Evolutionary conservation across 306 rosid species (phyloP), one percentile per base, ranked within the genome.

Genomic region (Erythrophleum fordii): DNA sequence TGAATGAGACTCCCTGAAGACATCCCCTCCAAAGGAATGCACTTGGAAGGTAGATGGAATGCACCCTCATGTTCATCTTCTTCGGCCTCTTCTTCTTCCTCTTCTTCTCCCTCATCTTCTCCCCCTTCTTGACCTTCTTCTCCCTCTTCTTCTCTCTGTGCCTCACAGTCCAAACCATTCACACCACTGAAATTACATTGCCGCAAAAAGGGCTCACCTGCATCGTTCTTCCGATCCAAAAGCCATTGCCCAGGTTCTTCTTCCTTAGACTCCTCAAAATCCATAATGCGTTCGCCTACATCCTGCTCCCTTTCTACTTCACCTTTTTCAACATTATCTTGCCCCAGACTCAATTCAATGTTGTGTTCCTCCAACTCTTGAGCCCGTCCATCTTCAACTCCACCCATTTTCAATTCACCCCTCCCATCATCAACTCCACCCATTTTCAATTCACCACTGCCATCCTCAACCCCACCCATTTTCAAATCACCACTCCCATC

Each of bases 1-100:
- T 89, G 96, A 62, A 87, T 82, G 37, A 89, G 87, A 78, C 87
- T 80, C 77, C 90, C 90, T 10, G 96, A 87, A 75, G 92, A 3
- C 83, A 91, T 89, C 11, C 90, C 90, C 76, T 95, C 98, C 68
- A 90, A 31, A 49, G 87, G 60, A 72, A 82, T 81, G 70, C 88
- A 84, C 82, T 87, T 91, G 2, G 90, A 86, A 7, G 87, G 84
- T 72, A 90, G 86, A 70, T 85, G 87, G 83, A 91, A 90, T 61
- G 87, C 92, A 1, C 77, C 86, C 35, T 91, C 93, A 31, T 89
- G 85, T 53, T 85, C 90, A 45, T 84, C 88, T 12, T 85, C 87
- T 28, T 86, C 93, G 0, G 39, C 92, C 5, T 85, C 91, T 23
- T 85, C 87, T 0, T 85, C 91, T 4, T 83, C 90, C 9, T 80